These are phyloP conservation scores for Aurifilum marmelostoma DNA, from an alignment of 2,329 filamentous ascomycete species.

Conservation along the genomic window DNA sequence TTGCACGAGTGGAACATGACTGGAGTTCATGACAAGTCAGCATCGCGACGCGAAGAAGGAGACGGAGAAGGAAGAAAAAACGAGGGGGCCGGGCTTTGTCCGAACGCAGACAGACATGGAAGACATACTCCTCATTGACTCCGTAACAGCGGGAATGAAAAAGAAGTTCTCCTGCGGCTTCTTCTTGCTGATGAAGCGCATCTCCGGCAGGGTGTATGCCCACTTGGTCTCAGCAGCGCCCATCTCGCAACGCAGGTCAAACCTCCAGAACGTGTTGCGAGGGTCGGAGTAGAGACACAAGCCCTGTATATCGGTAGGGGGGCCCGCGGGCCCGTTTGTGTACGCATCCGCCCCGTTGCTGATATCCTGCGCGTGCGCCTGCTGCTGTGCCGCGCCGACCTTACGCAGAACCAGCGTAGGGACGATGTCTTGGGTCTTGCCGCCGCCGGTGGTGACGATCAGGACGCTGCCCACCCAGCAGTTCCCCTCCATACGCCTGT, in stretches of 20 bases:
- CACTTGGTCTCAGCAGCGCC: slow-evolving; percentile 71
- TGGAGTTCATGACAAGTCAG: slow-evolving; percentile 8
- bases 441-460: slow-evolving; percentile 76
- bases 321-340: slow-evolving; percentile 19
- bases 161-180: slow-evolving; percentile 70
- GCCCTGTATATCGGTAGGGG: slow-evolving; percentile 50
- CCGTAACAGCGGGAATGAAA: slow-evolving; percentile 78
- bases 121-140: slow-evolving; percentile 92
- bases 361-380: slow-evolving; percentile 32
- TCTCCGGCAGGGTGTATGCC: slow-evolving; percentile 73
- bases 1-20: slow-evolving; percentile 86
- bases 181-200: slow-evolving; percentile 62
- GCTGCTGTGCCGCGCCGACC: too few relatives aligned
- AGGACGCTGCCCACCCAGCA: slow-evolving; percentile 86
- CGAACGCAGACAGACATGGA: not conserved
- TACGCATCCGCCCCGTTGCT: slow-evolving; percentile 37
- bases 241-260: slow-evolving; percentile 80
- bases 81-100: too few relatives aligned
- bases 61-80: too few relatives aligned
- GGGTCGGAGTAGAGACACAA: slow-evolving; percentile 66
- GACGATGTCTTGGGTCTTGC: slow-evolving; percentile 56
- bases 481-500: slow-evolving; percentile 69
- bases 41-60: too few relatives aligned
- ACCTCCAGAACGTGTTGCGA: slow-evolving; percentile 88
- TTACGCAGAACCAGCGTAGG: slow-evolving; percentile 62